Conservation (phyloP, 1,284 basidiomycete species). For the Sporisorium scitamineum region DNA sequence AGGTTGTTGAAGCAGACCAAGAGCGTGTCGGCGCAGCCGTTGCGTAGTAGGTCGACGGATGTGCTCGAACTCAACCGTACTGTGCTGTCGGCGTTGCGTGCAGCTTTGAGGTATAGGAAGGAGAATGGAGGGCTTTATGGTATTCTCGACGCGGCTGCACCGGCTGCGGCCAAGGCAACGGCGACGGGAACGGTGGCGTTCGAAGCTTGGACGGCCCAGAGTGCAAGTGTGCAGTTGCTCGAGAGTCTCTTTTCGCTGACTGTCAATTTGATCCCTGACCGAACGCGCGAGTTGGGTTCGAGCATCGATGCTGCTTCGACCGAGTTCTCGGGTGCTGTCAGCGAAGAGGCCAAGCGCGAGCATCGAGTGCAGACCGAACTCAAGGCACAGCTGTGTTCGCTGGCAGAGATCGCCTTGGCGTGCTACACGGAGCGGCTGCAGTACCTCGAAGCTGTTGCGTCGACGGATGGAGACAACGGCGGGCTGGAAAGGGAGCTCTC, state of each 20-base stretch:
- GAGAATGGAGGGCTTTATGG: constrained; percentile 82
- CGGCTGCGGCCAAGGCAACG: not conserved
- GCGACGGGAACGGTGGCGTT: constrained; percentile 72
- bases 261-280: constrained; percentile 72
- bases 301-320: constrained; percentile 69
- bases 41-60: constrained; percentile 22
- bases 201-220: constrained; percentile 85
- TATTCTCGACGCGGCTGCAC: constrained; percentile 69
- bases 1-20: constrained; percentile 36
- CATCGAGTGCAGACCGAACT: constrained; percentile 66
- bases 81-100: constrained; percentile 77
- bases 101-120: constrained; percentile 80
- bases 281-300: constrained; percentile 72
- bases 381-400: constrained; percentile 78
- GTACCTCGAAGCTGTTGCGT: constrained; percentile 62
- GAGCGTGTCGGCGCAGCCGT: constrained; percentile 20
- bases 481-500: constrained; percentile 72
- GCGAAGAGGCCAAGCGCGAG: constrained; percentile 60
- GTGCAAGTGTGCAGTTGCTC: constrained; percentile 77
- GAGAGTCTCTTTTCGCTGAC: constrained; percentile 81
- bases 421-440: constrained; percentile 69
- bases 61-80: constrained; percentile 78
- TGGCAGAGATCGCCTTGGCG: constrained; percentile 71
- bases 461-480: constrained; percentile 3
- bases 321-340: constrained; percentile 42